Base-by-base conservation (phyloP, 2,329 filamentous ascomycete genomes). In the Chrysosphaeria jannelii region DNA sequence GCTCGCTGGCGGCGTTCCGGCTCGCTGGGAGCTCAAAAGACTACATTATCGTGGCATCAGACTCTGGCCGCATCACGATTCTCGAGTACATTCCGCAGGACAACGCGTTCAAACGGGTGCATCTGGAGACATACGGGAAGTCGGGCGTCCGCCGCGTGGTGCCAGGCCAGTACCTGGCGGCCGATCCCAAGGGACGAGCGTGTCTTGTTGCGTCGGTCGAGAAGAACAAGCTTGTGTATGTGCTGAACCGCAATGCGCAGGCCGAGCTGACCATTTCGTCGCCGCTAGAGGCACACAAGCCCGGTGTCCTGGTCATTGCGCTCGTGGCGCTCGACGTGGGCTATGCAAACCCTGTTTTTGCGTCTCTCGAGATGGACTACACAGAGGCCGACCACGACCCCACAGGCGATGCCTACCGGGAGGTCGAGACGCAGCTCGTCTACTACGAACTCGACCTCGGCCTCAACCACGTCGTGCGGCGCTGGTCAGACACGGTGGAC, bases 181-280 rank as follows among this genome's bases (percentile, higher is more conserved):
- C 76, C 24, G 85, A 99, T 38, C 85, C 85, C 14, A 90, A 90
- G 45, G 85, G 85, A 26, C 65, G 85, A 48, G 88, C 88, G 26
- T 90, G 81, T 39, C 57, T 99, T 40, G 74, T 93, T 30, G 78
- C 85, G 7, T 81, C 79, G 5, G 58, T 81, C 26, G 88, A 99
- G 49, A 97, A 97, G 58, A 97, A 93, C 51, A 97, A 97, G 51
- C 69, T 99, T 27, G 85, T 97, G 34, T 99, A 97, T 46, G 81
- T 97, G 37, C 56, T 97, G 34, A 93, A 93, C 45, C 69, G 88
- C 33, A 89, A 90, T 46, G 62, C 78, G 3, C 76, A 93, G 45
- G 79, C 79, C 10, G 75, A 90, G 43, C 62, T 97, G 36, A 88
- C 79, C 19, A 97, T 97, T 23, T 97, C 85, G 5, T 97, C 85